Evolutionary conservation across 768 basidiomycete genomes (phyloP).

Genomic region (Hebeloma cylindrosporum): DNA sequence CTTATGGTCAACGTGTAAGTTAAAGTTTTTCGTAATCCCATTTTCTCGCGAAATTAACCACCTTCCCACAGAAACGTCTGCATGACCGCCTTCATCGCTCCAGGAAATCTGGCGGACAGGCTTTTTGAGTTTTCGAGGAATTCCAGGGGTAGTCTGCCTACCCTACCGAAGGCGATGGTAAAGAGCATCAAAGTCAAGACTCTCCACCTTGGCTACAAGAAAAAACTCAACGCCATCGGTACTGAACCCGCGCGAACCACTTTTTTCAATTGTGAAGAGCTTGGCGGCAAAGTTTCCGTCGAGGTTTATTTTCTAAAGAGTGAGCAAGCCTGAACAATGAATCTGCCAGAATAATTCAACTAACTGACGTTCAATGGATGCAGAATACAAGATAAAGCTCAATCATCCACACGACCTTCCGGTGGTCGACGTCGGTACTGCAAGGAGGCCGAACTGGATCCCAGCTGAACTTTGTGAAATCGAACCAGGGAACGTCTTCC

Average conservation of each 20-base stretch:
- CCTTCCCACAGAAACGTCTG: constrained; percentile 44
- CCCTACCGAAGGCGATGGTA: constrained; percentile 46
- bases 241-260: constrained; percentile 23
- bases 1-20: constrained; percentile 56
- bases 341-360: background rate
- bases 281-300: constrained; percentile 54
- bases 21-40: background rate
- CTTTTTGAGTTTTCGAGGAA: constrained; percentile 46
- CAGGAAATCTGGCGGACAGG: constrained; percentile 62
- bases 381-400: constrained; percentile 60
- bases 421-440: constrained; percentile 47
- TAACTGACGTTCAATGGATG: background rate
- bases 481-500: constrained; percentile 54
- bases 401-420: constrained; percentile 48
- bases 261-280: constrained; percentile 27
- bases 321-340: constrained; percentile 37
- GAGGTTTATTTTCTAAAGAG: constrained; percentile 64
- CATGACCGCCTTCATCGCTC: constrained; percentile 55
- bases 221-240: constrained; percentile 32
- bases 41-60: background rate
- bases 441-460: constrained; percentile 37
- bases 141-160: constrained; percentile 45
- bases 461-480: constrained; percentile 77
- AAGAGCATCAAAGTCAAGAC: constrained; percentile 60
- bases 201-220: constrained; percentile 55